Evolutionary conservation across 2,329 filamentous ascomycete species (phyloP).

Genomic region (Fusarium keratoplasticum): DNA sequence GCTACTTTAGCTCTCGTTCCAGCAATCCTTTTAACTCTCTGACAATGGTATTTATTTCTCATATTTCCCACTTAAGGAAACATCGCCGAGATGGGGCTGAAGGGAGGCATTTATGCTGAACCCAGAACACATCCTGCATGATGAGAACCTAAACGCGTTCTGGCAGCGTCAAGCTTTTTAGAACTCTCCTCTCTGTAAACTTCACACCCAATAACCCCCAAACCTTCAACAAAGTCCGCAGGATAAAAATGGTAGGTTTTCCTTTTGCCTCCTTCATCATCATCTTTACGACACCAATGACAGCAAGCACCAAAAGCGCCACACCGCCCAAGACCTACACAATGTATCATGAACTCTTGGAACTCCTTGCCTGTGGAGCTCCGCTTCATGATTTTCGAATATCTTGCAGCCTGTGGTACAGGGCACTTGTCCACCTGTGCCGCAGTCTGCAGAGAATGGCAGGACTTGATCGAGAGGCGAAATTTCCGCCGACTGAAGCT

Average conservation of each 20-base stretch:
- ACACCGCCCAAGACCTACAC: neutral
- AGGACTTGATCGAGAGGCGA: neutral
- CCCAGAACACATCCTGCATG: neutral
- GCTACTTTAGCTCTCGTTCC: too few relatives aligned
- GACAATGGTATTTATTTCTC: neutral
- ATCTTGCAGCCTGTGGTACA: neutral
- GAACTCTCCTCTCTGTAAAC: accelerated
- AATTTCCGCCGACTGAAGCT: slow-evolving; percentile 3
- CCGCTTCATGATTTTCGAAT: neutral
- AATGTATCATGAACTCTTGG: neutral
- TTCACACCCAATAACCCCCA: neutral
- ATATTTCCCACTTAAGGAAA: neutral
- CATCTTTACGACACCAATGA: neutral
- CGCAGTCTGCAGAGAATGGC: slow-evolving; percentile 4
- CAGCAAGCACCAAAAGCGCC: neutral
- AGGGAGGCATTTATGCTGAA: neutral
- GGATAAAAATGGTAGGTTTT: neutral
- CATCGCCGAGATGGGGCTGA: neutral
- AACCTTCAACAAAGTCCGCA: neutral
- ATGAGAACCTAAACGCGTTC: neutral
- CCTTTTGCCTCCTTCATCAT: neutral
- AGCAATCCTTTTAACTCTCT: too few relatives aligned
- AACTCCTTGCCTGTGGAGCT: neutral
- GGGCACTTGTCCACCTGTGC: neutral
- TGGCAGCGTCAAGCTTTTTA: neutral